phyloP scores from a whole-genome alignment of 2,329 filamentous ascomycete species.

The Pseudogymnoascus sp. region DNA sequence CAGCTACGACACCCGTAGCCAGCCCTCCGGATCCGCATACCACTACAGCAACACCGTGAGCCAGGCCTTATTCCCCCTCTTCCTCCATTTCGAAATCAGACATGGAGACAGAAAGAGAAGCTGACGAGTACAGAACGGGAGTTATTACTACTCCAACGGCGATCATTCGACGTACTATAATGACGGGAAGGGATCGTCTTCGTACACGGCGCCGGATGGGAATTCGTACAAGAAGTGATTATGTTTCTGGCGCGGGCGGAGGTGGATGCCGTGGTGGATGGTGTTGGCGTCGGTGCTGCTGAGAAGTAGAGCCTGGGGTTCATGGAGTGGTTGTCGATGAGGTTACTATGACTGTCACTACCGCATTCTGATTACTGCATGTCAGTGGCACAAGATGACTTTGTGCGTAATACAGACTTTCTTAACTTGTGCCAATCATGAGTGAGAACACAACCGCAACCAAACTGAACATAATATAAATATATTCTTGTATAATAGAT shows the following conservation, averaged over 20 bases:
- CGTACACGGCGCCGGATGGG: slow-evolving; percentile 50
- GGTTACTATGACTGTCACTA: too few species aligned
- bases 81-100: neutral
- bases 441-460: neutral
- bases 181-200: slow-evolving; percentile 46
- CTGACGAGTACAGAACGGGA: slow-evolving; percentile 42
- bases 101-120: neutral
- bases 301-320: too few species aligned
- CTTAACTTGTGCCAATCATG: neutral
- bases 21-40: slow-evolving; percentile 46
- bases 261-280: too few species aligned
- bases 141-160: slow-evolving; percentile 66
- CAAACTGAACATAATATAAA: neutral
- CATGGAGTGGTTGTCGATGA: too few species aligned
- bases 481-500: neutral
- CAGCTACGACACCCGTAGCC: slow-evolving; percentile 57
- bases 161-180: slow-evolving; percentile 63
- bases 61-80: slow-evolving; percentile 26
- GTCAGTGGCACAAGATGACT: neutral
- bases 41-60: slow-evolving; percentile 55
- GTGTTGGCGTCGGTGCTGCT: too few species aligned
- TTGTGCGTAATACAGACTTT: neutral
- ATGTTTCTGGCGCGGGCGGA: neutral
- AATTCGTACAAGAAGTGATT: slow-evolving; percentile 23
- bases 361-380: neutral